Percentiles rank a stretch among this genome's conserved stretches.
These are phyloP conservation scores for Diaporthe nobilis DNA, from an alignment of 2,329 filamentous ascomycete genomes.

Conservation along the genomic window DNA sequence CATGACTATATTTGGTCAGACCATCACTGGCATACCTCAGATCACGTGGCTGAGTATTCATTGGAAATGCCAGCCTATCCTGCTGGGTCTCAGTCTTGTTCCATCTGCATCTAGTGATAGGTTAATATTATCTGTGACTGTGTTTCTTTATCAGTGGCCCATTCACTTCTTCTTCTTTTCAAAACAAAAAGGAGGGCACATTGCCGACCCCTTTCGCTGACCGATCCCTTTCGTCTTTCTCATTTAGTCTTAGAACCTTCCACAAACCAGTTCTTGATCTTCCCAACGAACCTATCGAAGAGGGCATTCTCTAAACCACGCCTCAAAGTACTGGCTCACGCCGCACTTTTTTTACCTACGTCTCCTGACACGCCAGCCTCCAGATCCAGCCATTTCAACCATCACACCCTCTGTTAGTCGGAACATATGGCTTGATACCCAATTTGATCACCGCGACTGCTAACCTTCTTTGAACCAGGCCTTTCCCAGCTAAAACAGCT, in stretches of 20 bases:
- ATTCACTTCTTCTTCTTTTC: no score
- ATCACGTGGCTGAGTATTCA: no score
- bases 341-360: neutral
- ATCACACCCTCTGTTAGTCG: neutral
- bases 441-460: neutral
- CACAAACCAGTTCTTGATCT: neutral
- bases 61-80: no score
- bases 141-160: no score
- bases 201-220: no score
- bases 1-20: no score
- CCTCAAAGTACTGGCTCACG: neutral
- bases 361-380: no score
- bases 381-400: neutral
- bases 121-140: no score
- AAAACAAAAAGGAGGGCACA: no score
- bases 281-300: neutral
- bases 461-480: neutral
- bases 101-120: no score
- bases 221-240: neutral
- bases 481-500: neutral
- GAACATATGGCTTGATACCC: neutral
- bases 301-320: rapidly evolving
- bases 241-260: neutral
- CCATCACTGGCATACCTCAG: no score
- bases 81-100: no score